Percentiles rank a stretch among this genome's conserved stretches.
Evolutionary conservation across 768 basidiomycete species (phyloP).

Genomic region (Mycena sanguinolenta): DNA sequence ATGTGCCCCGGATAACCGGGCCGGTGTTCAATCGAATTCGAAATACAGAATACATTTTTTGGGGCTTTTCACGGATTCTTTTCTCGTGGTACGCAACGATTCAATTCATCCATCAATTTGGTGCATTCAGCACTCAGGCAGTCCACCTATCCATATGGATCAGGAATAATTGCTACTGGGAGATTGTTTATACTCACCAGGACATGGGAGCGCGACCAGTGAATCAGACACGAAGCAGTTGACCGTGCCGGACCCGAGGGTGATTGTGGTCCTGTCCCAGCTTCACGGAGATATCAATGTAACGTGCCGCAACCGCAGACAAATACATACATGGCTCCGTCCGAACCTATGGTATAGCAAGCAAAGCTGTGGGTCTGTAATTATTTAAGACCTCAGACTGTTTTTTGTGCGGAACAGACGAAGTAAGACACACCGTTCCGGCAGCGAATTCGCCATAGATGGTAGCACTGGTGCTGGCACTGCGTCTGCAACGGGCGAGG

Average conservation of each 20-base stretch:
- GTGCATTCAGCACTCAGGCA: not conserved
- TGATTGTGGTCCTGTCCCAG: constrained; percentile 4
- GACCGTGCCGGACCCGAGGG: not conserved
- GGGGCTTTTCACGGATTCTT: not conserved
- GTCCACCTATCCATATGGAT: not conserved
- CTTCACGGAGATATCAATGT: not conserved
- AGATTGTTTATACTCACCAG: not conserved
- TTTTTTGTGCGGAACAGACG: not conserved
- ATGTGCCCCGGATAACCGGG: not conserved
- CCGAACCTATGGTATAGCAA: not conserved
- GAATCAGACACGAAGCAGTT: constrained; percentile 3
- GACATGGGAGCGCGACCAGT: not conserved
- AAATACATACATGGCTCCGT: not conserved
- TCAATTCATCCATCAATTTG: not conserved
- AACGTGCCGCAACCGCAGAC: not conserved
- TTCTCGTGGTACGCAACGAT: not conserved
- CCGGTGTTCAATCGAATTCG: not conserved
- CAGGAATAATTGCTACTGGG: not conserved
- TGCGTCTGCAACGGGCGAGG: constrained; percentile 1
- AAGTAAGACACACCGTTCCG: not conserved
- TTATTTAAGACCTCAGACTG: not conserved
- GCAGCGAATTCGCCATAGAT: too few relatives aligned
- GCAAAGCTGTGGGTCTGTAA: not conserved
- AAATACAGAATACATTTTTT: not conserved
- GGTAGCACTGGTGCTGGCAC: not conserved